Evolutionary conservation across 2,329 filamentous ascomycete genomes (phyloP), one percentile per base, ranked within the genome.

Genomic region (Talaromyces sp.): DNA sequence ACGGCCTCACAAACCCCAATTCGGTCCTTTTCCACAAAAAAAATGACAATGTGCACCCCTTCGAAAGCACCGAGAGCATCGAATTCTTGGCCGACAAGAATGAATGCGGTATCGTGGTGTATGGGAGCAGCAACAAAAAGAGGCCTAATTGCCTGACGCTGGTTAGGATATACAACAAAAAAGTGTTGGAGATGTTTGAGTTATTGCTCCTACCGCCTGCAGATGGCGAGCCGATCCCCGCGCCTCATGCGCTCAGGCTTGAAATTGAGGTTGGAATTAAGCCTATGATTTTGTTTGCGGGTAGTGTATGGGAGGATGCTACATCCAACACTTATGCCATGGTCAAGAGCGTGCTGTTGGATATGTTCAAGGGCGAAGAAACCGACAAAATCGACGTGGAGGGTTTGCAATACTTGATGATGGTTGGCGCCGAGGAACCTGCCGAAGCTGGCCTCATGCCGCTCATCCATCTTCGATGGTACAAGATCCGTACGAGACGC

Each of bases 31-130:
- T 99, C 82, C 91, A 88, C 79, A 99, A 98, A 86, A 98, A 98
- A 83, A 99, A 99, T 79, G 85, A 88, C 67, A 80, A 80, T 71
- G 90, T 97, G 72, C 93, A 95, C 78, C 95, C 95, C 2, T 99
- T 99, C 78, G 94, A 97, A 78, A 93, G 96, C 76, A 82, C 90
- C 68, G 84, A 89, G 33, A 94, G 90, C 62, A 86, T 98, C 70
- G 92, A 97, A 80, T 99, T 99, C 83, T 93, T 99, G 83, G 90
- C 90, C 68, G 89, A 93, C 76, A 99, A 98, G 83, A 99, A 99
- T 81, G 95, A 99, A 78, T 89, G 91, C 73, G 90, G 88, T 54
- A 82, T 97, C 57, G 85, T 97, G 70, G 85, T 95, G 70, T 96
- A 96, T 72, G 93, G 89, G 61, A 89, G 87, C 76, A 90, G 89